phyloP scores from a whole-genome alignment of 257 asterid genomes.

The Solanum sitiens region DNA sequence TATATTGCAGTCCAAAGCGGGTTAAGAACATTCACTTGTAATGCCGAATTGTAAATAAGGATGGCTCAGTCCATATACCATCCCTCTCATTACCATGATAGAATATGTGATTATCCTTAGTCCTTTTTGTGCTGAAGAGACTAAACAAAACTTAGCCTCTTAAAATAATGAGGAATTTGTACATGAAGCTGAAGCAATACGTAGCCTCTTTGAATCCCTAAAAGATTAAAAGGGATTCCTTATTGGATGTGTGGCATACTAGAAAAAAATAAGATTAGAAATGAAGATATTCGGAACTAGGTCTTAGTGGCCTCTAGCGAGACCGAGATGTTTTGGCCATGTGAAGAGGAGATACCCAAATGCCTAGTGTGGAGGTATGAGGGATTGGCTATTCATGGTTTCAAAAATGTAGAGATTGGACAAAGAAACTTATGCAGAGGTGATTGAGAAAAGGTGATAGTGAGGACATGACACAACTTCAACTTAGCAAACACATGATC shows the following conservation, averaged over 20 bases:
- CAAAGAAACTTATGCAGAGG: background rate
- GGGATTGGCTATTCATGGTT: background rate
- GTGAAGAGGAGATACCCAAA: background rate
- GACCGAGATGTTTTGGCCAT: background rate
- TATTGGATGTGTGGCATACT: background rate
- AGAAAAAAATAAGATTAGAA: background rate
- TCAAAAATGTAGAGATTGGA: background rate
- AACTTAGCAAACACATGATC: background rate
- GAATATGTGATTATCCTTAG: too few relatives aligned
- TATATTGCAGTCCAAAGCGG: background rate
- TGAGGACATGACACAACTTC: background rate
- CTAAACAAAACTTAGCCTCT: background rate
- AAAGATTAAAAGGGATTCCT: background rate
- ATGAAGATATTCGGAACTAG: background rate
- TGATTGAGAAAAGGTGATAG: background rate
- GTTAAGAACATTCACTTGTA: background rate
- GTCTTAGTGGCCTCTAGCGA: too few relatives aligned
- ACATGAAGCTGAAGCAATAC: background rate
- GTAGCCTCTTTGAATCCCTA: background rate
- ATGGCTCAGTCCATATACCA: background rate
- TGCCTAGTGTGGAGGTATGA: background rate
- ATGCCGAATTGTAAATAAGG: background rate
- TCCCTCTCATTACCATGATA: background rate
- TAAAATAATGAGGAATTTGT: background rate
- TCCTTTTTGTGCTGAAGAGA: too few relatives aligned